These are phyloP conservation scores for Parastagonospora nodorum DNA, from an alignment of 2,329 filamentous ascomycete genomes.

Conservation along the genomic window DNA sequence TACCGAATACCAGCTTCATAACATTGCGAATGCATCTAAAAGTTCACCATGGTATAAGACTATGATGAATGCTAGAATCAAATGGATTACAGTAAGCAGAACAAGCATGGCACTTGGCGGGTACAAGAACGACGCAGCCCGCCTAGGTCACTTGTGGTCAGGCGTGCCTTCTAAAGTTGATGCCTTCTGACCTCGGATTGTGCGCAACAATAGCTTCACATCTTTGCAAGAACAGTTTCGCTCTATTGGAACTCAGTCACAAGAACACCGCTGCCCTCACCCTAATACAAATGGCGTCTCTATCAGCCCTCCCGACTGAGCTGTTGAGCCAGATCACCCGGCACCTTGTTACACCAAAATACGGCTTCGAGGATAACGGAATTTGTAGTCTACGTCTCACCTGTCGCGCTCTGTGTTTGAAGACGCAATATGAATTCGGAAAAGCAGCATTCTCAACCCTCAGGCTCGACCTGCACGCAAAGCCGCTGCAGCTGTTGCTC, in stretches of 20 bases:
- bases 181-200: no score
- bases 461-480: conserved; percentile 3
- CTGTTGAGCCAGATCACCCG: background rate
- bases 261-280: no score
- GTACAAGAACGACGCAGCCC: no score
- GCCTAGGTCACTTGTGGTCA: no score
- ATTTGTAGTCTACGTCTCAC: conserved; percentile 6
- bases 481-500: conserved; percentile 4
- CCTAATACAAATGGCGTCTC: background rate
- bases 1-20: no score
- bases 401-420: conserved; percentile 1
- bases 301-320: background rate
- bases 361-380: background rate
- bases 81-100: no score
- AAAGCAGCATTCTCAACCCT: conserved; percentile 6
- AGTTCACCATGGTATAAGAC: no score
- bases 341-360: background rate
- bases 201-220: background rate
- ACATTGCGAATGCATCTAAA: no score
- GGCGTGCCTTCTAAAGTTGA: no score
- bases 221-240: background rate
- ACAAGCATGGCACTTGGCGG: no score
- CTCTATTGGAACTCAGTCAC: no score
- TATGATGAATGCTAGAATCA: no score
- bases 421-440: conserved; percentile 4